Evolutionary conservation across 2,329 filamentous ascomycete genomes (phyloP).

Genomic region (Pezicula rhizophila): DNA sequence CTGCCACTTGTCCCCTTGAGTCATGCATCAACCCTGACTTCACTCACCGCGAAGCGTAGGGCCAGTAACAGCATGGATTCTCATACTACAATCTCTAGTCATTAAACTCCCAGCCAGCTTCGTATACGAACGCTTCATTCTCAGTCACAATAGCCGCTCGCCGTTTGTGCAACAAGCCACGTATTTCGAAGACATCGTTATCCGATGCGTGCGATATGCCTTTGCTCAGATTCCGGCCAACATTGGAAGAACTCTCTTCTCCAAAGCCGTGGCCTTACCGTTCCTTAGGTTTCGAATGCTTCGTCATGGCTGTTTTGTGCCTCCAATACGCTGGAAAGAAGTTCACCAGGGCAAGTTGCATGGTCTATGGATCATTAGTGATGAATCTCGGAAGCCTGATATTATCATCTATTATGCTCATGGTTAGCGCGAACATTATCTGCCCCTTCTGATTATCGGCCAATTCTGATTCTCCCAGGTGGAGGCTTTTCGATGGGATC

Average conservation of each 20-base stretch:
- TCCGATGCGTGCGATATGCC: slow-evolving; percentile 72
- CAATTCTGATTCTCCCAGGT: slow-evolving; percentile 36
- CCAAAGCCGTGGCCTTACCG: slow-evolving; percentile 63
- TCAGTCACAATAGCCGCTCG: slow-evolving; percentile 37
- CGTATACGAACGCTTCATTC: slow-evolving; percentile 50
- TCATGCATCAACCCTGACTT: no score
- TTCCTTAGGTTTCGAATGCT: slow-evolving; percentile 73
- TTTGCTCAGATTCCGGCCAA: slow-evolving; percentile 65
- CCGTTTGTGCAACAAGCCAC: slow-evolving; percentile 66
- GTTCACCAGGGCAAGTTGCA: slow-evolving; percentile 45
- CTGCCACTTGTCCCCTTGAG: no score
- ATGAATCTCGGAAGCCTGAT: slow-evolving; percentile 58
- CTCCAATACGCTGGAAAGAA: slow-evolving; percentile 60
- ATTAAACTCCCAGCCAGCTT: slow-evolving; percentile 53
- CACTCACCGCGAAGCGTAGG: no score
- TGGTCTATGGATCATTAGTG: slow-evolving; percentile 65
- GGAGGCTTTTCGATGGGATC: slow-evolving; percentile 83
- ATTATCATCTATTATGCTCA: slow-evolving; percentile 79
- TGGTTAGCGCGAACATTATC: slow-evolving; percentile 40
- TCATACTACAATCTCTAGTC: slow-evolving; percentile 34
- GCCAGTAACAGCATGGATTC: no score
- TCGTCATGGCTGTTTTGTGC: slow-evolving; percentile 59
- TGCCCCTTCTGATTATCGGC: background rate
- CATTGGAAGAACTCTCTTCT: slow-evolving; percentile 72
- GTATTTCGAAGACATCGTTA: slow-evolving; percentile 69